Base-by-base conservation (phyloP, 1,139 yeast species). In the Casaregolazyma lundiana region DNA sequence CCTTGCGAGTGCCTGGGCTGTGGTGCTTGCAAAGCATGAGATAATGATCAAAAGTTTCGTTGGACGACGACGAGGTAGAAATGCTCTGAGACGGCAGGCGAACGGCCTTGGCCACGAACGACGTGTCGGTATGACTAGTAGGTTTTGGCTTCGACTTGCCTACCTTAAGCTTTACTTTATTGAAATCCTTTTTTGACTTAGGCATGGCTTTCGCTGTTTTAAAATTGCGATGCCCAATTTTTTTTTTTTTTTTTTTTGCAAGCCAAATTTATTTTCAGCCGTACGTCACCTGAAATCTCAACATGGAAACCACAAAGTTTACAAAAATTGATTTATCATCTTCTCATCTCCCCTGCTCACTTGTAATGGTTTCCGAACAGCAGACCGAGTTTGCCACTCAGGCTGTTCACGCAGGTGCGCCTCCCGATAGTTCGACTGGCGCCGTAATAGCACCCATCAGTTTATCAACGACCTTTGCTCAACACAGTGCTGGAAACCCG, bases 391-490 rank as follows among this genome's bases (percentile, higher is more conserved):
- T 86, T 61, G 90, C 86, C 51, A 86, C 96, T 49, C 75, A 75
- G 60, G 95, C 96, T 47, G 83, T 87, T 59, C 96, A 87, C 66
- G 83, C 85, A 32, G 96, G 96, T 55, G 78, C 90, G 22, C 80
- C 79, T 50, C 76, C 78, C 46, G 96, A 87, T 63, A 72, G 80
- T 41, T 65, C 69, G 55, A 87, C 95, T 47, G 96, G 96, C 52
- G 95, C 96, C 17, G 95, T 87, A 49, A 87, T 87, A 55, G 86
- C 84, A 55, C 84, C 96, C 53, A 83, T 87, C 57, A 84, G 94
- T 38, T 75, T 87, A 56, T 82, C 92, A 42, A 87, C 96, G 55
- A 87, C 96, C 20, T 87, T 81, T 70, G 92, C 89, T 49, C 95
- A 88, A 68, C 67, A 77, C 44, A 78, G 78, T 51, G 95, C 95